Conservation (phyloP, 306 rosid species). For the Rosa chinensis region DNA sequence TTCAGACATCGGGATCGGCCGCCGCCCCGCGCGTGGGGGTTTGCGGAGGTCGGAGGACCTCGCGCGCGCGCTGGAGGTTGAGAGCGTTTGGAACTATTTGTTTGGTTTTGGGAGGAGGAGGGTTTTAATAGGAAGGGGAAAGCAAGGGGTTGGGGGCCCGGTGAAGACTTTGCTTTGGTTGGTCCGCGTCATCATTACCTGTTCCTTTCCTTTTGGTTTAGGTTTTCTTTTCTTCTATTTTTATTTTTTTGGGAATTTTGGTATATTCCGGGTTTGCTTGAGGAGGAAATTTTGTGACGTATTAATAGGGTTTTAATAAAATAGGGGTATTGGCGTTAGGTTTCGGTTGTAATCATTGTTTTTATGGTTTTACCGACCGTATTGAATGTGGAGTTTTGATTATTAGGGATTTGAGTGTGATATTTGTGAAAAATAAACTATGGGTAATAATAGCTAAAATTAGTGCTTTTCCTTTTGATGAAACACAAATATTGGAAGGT, state of each 20-base stretch:
- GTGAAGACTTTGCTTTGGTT: slow-evolving; percentile 32
- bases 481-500: not conserved
- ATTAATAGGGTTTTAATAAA: not conserved
- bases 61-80: slow-evolving; percentile 48
- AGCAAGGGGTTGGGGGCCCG: slow-evolving; percentile 24
- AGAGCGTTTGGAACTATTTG: slow-evolving; percentile 35
- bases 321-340: not conserved
- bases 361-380: not conserved
- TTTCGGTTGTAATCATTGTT: not conserved
- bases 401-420: not conserved
- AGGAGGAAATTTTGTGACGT: slow-evolving; percentile 9
- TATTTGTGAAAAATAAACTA: not conserved
- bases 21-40: slow-evolving; percentile 40
- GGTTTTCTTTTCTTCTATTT: not conserved
- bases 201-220: slow-evolving; percentile 26
- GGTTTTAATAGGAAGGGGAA: slow-evolving; percentile 6
- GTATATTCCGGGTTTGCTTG: slow-evolving; percentile 18
- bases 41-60: slow-evolving; percentile 90
- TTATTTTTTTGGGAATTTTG: not conserved
- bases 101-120: slow-evolving; percentile 21
- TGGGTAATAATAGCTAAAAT: not conserved
- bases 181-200: slow-evolving; percentile 62
- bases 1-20: slow-evolving; percentile 41
- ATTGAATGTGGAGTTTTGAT: not conserved
- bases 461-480: not conserved